These are phyloP conservation scores for Orbilia quercus DNA, from an alignment of 2,329 filamentous ascomycete genomes.

Conservation along the genomic window DNA sequence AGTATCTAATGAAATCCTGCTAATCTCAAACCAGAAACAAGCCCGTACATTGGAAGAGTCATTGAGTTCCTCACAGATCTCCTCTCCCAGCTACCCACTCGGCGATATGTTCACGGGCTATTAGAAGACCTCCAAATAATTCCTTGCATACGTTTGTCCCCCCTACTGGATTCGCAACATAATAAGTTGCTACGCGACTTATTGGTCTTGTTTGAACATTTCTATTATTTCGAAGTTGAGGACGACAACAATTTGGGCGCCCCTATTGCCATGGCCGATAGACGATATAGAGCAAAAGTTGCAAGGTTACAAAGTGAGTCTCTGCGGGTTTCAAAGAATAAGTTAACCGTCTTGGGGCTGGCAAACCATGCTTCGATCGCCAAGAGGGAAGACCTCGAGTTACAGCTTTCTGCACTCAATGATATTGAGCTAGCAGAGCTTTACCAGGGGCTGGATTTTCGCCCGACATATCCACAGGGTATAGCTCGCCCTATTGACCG, in stretches of 20 bases:
- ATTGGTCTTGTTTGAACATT: conserved; percentile 82
- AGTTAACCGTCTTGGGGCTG: conserved; percentile 84
- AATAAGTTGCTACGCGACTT: conserved; percentile 84
- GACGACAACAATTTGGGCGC: not conserved
- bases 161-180: conserved; percentile 78
- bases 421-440: conserved; percentile 80
- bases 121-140: conserved; percentile 86
- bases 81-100: conserved; percentile 90
- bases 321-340: conserved; percentile 32
- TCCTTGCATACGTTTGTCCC: conserved; percentile 80
- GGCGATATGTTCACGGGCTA: conserved; percentile 90
- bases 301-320: conserved; percentile 74
- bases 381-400: conserved; percentile 79
- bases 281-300: conserved; percentile 75
- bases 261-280: conserved; percentile 75
- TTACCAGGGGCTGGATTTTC: conserved; percentile 77
- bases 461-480: conserved; percentile 82
- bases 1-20: conserved; percentile 64
- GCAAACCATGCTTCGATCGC: conserved; percentile 93
- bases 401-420: conserved; percentile 76
- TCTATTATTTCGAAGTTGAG: conserved; percentile 74
- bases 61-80: conserved; percentile 89
- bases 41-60: conserved; percentile 91
- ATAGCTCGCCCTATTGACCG: conserved; percentile 74
- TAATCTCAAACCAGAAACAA: conserved; percentile 68